Base-by-base conservation (phyloP, 257 asterid genomes). In the Solanum habrochaites region DNA sequence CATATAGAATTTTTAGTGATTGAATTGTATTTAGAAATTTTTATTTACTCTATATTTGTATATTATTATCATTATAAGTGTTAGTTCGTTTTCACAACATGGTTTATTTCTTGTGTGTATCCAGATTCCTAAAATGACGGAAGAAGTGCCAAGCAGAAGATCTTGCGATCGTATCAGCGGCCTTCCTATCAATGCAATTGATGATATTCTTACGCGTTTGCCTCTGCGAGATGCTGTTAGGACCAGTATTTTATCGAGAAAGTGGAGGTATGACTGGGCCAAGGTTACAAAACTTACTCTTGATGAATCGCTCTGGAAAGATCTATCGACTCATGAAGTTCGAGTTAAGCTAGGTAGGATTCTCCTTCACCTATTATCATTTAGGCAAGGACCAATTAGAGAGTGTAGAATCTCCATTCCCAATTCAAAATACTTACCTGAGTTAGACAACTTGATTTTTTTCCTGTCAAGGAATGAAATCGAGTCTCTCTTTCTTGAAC, bases 231-330 rank as follows among this genome's bases (percentile, higher is more conserved):
- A 80, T 78, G 86, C 86, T 11, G 45, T 58, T 10, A 87, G 81
- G 82, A 87, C 89, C 2, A 81, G 89, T n/a, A 52, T 87, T 20
- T 52, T 81, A 29, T 82, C 86, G 14, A 87, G 49, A 31, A 49
- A 87, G 43, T 87, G 89, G 88, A 23, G 40, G 42, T 80, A 87
- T 82, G 45, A 1, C 10, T 87, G 83, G 89, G 31, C 29, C 27
- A 29, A 64, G 4, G 14, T 87, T 45, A 82, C 35, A 18, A 49
- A 66, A 20, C 52, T 87, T n/a, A 66, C 52, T 62, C 72, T 87
- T 47, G 86, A 81, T 45, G 9, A 32, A 52, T 6, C 74, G 14
- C 31, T 87, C 37, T 82, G 82, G 45, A 12, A 29, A 64, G 27
- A 67, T 56, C 25, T 56, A 20, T 20, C 64, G 20, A 56, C 25